These are phyloP conservation scores for Xylaria longipes DNA, from an alignment of 495 filamentous ascomycete species.

Conservation along the genomic window DNA sequence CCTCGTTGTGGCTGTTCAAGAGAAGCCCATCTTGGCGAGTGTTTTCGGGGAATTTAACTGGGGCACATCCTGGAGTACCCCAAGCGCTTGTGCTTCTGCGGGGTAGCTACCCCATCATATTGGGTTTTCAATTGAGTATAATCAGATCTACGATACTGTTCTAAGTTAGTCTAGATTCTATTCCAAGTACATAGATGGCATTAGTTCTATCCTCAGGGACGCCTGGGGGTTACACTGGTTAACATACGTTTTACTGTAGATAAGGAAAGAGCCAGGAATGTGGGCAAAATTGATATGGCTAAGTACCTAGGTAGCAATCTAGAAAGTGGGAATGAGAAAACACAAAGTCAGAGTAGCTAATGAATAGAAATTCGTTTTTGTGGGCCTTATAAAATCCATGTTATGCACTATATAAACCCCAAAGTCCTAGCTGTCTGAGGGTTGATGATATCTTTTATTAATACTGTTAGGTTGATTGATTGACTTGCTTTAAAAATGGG, in stretches of 20 bases:
- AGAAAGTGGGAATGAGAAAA: neutral
- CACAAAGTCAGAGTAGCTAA: neutral
- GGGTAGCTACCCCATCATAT: slow-evolving; percentile 23
- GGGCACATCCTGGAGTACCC: neutral
- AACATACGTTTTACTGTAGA: neutral
- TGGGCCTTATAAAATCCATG: neutral
- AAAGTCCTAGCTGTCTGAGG: neutral
- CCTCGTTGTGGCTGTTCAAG: neutral
- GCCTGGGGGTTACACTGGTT: neutral
- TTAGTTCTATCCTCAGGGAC: neutral
- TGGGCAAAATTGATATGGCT: neutral
- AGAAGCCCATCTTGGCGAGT: neutral
- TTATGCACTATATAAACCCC: neutral
- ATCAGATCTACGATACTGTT: neutral
- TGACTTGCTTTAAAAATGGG: neutral
- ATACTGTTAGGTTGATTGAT: too few relatives aligned
- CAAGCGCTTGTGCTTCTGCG: slow-evolving; percentile 11
- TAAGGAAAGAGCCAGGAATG: neutral
- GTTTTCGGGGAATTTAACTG: neutral
- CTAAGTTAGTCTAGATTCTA: neutral
- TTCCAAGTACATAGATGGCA: neutral
- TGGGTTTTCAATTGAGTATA: neutral
- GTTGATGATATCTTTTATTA: neutral
- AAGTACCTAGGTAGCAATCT: too few relatives aligned
- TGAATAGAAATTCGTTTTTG: neutral